Evolutionary conservation across 1,139 yeast genomes (phyloP), one percentile per base, ranked within the genome.

Genomic region (Petasospora fabianii): DNA sequence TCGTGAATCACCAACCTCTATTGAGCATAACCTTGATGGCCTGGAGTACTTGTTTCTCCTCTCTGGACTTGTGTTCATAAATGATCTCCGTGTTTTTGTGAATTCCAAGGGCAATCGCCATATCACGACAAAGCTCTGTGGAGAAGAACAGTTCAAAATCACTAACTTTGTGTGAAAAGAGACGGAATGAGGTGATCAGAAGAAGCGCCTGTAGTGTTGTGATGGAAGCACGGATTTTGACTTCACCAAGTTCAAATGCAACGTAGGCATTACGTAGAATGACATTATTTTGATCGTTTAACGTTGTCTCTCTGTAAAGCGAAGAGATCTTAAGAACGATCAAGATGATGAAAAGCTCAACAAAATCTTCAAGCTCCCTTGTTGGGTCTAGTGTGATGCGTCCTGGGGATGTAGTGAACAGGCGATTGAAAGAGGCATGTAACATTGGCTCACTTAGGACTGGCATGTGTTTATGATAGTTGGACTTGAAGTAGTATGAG

Each of bases 21-120:
- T 34, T 36, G 8, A 43, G 32, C 42, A 41, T 24, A 18, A 41
- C 40, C 34, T 40, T 46, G 19, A 36, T 38, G 16, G 34, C 36
- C 22, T 39, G 43, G 5, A 47, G 27, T 29, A 37, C 39, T 30
- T 34, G 33, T 22, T 37, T 38, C 35, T 41, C 43, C 26, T 38
- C 42, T 10, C 27, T 34, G 19, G 42, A 26, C 34, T 40, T 41
- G 37, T 44, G 48, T 24, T 44, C 44, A 29, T 49, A 49, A 26
- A 49, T 37, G 26, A 49, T 41, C 32, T 49, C 53, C 15, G 48
- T 47, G 37, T 49, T 45, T 36, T 49, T 49, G 33, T 49, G 52
- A 22, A 49, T 34, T 1, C 53, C 53, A 11, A 49, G 32, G 1
- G 51, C 48, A 22, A 47, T 47, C 16, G 51, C 49, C 43, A 49